Evolutionary conservation across 805 yeast species (phyloP), one percentile per base, ranked within the genome.

Genomic region (Maudiozyma serrabonitensis): DNA sequence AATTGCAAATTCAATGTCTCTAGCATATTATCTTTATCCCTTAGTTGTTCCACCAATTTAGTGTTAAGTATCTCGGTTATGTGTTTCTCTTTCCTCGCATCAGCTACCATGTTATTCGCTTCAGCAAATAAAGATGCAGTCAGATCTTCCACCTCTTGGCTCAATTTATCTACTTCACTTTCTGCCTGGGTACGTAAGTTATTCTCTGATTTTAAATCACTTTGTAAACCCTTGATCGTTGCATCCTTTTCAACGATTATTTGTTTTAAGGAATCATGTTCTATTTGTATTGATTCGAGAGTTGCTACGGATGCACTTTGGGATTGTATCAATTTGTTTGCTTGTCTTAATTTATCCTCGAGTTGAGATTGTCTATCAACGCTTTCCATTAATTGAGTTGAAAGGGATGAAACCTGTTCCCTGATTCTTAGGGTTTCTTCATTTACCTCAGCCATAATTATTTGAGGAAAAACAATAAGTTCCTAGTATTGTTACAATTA

Each of bases 81-180:
- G 59, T 81, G 75, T 5, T 82, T 76, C 50, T 82, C 84, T 47
- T 79, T 73, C 52, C 86, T 78, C 0, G 95, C 95, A 53, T 81
- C 79, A 45, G 84, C 79, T 6, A 87, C 96, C 87, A 87, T 86
- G 46, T 76, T 75, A 61, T 87, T 87, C 13, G 96, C 96, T 61
- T 88, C 93, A 53, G 79, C 84, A 61, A 87, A 87, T 32, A 87
- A 68, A 1, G 89, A 79, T 1, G 82, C 87, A 1, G 89, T 79
- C 44, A 87, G 67, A 39, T 87, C 95, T 60, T 86, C 93, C 37
- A 87, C 84, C 61, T 87, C 96, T 32, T 74, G 78, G 53, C 82
- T 78, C 46, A 87, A 67, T 50, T 75, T 74, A 43, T 75, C 71
- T 16, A 78, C 82, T 55, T 83, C 86, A 11, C 67, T 69, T 54